Conservation (phyloP, 441 rosid genomes). For the Erysimum cheiri region DNA sequence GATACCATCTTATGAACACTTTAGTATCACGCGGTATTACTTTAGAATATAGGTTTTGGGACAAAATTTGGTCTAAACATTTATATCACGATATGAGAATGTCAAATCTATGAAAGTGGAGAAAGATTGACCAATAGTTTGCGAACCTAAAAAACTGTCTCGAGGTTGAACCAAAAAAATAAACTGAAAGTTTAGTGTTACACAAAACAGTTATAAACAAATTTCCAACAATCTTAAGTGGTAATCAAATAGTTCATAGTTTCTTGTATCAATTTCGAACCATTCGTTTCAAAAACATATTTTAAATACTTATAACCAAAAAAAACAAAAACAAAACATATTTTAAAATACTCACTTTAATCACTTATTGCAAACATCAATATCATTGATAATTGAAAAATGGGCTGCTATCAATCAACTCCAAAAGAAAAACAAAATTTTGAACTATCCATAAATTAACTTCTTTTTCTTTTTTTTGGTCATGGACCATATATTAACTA, state of each 20-base stretch:
- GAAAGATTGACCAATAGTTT: not conserved
- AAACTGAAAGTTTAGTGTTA: no score
- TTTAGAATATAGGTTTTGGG: not conserved
- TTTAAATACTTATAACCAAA: no score
- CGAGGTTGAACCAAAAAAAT: no score
- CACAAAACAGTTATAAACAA: no score
- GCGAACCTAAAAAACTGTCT: not conserved
- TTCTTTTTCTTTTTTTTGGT: no score
- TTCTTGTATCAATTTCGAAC: not conserved
- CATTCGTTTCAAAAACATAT: not conserved
- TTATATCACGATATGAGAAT: not conserved
- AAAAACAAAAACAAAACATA: no score
- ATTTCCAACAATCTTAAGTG: no score
- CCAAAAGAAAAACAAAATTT: not conserved
- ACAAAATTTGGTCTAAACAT: not conserved
- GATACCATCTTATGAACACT: not conserved
- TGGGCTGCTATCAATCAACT: not conserved
- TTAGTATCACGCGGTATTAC: not conserved
- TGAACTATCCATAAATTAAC: not conserved
- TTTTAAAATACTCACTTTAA: no score
- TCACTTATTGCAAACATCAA: not conserved
- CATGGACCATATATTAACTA: no score
- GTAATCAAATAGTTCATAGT: no score
- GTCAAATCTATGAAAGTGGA: not conserved
- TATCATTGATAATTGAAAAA: not conserved